Base-by-base conservation (phyloP, 2,329 filamentous ascomycete genomes). In the Aspergillus persii region DNA sequence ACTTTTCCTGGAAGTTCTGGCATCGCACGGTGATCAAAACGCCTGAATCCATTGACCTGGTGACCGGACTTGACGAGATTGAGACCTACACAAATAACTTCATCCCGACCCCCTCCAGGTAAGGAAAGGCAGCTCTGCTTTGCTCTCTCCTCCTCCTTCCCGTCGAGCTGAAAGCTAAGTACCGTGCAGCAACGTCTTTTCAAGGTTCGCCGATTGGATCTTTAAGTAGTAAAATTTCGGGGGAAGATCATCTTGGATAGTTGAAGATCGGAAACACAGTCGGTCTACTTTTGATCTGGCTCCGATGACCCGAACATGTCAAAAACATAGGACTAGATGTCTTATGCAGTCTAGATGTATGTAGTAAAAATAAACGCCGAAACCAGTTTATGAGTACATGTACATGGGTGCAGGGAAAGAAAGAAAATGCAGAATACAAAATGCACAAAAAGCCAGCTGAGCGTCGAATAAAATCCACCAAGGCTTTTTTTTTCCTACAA, bases 1-100 rank as follows among this genome's bases (percentile, higher is more conserved):
- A 85, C 70, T 47, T 88, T 3, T 85, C 84, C 5, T 94, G 89
- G 87, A 95, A 94, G 73, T 31, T 90, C 6, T 65, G 86, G 58
- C 86, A 89, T 72, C 83, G 80, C 69, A 90, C 89, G 0, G 84
- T 80, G 55, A 81, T 84, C 59, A 70, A 80, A 54, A 81, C 79
- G 58, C 79, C 86, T 0, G 74, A 82, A 12, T 84, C 90, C 54
- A 83, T 87, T 1, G 88, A 92, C 70, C 73, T 91, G 29, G 71
- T 80, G 11, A 82, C 83, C 54, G 87, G 88, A 62, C 69, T 89
- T 15, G 85, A 84, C 1, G 86, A 86, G 63, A 84, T 92, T 62
- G 88, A 89, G 50, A 86, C 88, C 61, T 90, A 91, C 66, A 84
- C 86, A 56, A 78, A 79, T 41, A 86, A 83, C 50, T 90, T 82